Evolutionary conservation across 179 eudicot genomes (phyloP).

Genomic region (Sideroxylon spinosum): DNA sequence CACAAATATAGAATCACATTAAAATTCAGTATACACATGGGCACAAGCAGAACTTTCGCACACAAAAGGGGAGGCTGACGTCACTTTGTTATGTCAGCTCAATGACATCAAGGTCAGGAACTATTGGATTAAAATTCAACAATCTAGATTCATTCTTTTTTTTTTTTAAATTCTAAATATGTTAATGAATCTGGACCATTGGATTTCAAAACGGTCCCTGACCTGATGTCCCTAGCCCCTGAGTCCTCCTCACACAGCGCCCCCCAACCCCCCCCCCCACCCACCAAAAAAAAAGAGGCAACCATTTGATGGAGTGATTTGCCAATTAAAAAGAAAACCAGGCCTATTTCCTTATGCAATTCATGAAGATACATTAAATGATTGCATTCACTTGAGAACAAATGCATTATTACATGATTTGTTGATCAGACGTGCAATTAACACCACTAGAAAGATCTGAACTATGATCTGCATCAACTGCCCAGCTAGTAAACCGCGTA

Average conservation of each 20-base stretch:
- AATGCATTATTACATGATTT: conserved; percentile 31
- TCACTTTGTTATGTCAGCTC: too few relatives aligned
- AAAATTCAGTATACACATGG: background rate
- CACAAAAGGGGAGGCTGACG: too few relatives aligned
- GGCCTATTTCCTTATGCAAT: background rate
- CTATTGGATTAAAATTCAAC: too few relatives aligned
- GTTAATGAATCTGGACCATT: too few relatives aligned
- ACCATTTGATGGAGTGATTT: background rate
- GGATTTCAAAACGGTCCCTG: too few relatives aligned
- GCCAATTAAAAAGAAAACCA: too few relatives aligned
- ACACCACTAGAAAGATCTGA: conserved; percentile 41
- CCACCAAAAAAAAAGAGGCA: background rate
- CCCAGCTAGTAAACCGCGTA: conserved; percentile 98
- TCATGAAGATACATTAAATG: background rate
- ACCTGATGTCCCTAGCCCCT: too few relatives aligned
- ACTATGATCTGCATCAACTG: conserved; percentile 90
- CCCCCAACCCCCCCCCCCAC: too few relatives aligned
- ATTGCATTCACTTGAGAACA: background rate
- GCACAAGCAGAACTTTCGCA: background rate
- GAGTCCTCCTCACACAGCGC: too few relatives aligned
- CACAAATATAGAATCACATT: background rate
- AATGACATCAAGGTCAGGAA: too few relatives aligned
- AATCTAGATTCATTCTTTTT: too few relatives aligned
- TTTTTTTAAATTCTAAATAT: too few relatives aligned
- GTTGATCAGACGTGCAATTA: conserved; percentile 25